Base-by-base conservation (phyloP, 805 yeast genomes). In the Metschnikowia drakensbergensis region DNA sequence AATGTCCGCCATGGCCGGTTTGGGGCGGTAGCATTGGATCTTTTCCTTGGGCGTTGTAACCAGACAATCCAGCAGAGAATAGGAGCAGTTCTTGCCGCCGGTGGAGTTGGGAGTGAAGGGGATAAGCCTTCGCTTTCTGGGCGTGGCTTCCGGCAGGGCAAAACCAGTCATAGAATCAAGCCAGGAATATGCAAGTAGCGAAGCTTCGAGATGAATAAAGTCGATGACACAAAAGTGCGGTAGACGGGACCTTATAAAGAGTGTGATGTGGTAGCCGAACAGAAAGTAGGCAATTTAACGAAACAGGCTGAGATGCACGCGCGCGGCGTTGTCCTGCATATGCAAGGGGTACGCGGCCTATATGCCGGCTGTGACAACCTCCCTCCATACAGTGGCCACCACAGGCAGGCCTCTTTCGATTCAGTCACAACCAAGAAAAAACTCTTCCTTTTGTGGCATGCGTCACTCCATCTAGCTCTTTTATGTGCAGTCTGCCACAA, bases 71-170 rank as follows among this genome's bases (percentile, higher is more conserved):
- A 8, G 10, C 22, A 6, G 22, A 3, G n/a, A 25, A 4, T 17
- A 10, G 30, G 30, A 26, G 17, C 17, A 17, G 17, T 17, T 2
- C 8, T 37, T 26, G 13, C 8, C 9, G 17, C 40, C 7, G n/a
- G 22, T 22, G 22, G 40, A 37, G n/a, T 37, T 26, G 22, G 40
- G 40, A 3, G 40, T 37, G 22, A 3, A 37, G 11, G 40, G 30
- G 10, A 22, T 6, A 25, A 37, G 30, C 30, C 22, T 37, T 8
- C 40, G 40, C 22, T 37, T 37, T 30, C 27, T 37, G 30, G 40
- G 40, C 17, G 40, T 37, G 6, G 40, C 13, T 13, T n/a, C 40
- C 9, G 40, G 40, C 40, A 37, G 40, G 13, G 40, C 40, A 37
- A 37, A 37, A 8, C 30, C 40, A 37, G 40, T n/a, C 40, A 37